phyloP scores from a whole-genome alignment of 2,329 filamentous ascomycete species.

The Eutypella sp. region DNA sequence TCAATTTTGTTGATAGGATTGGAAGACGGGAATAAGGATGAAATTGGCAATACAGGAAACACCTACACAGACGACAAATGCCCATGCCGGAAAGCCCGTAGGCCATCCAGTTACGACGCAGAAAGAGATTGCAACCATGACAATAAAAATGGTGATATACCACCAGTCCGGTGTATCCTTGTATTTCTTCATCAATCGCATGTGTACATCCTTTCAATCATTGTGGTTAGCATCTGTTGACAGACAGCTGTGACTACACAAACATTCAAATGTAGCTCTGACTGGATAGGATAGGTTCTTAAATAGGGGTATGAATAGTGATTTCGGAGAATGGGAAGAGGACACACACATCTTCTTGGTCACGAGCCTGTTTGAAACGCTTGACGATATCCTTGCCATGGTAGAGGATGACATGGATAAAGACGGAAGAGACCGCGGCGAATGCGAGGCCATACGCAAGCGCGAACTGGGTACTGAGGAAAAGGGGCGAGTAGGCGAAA shows the following conservation, averaged over 20 bases:
- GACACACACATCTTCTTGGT: slow-evolving; percentile 44
- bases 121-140: slow-evolving; percentile 52
- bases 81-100: slow-evolving; percentile 55
- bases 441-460: slow-evolving; percentile 60
- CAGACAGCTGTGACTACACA: too few relatives aligned
- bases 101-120: slow-evolving; percentile 50
- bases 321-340: neutral
- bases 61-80: slow-evolving; percentile 44
- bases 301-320: too few relatives aligned
- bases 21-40: too few relatives aligned
- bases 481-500: slow-evolving; percentile 60
- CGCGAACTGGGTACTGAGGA: slow-evolving; percentile 57
- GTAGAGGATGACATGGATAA: slow-evolving; percentile 52
- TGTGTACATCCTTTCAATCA: slow-evolving; percentile 44
- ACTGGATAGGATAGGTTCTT: too few relatives aligned
- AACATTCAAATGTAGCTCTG: too few relatives aligned
- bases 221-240: slow-evolving; percentile 1
- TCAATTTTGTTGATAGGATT: too few relatives aligned
- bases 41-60: neutral
- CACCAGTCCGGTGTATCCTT: slow-evolving; percentile 56
- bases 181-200: slow-evolving; percentile 59
- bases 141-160: slow-evolving; percentile 46
- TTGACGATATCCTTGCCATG: slow-evolving; percentile 51
- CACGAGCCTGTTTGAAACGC: slow-evolving; percentile 49
- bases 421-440: slow-evolving; percentile 58